Conservation (phyloP, 2,329 filamentous ascomycete species). For the Rutstroemia sp. region DNA sequence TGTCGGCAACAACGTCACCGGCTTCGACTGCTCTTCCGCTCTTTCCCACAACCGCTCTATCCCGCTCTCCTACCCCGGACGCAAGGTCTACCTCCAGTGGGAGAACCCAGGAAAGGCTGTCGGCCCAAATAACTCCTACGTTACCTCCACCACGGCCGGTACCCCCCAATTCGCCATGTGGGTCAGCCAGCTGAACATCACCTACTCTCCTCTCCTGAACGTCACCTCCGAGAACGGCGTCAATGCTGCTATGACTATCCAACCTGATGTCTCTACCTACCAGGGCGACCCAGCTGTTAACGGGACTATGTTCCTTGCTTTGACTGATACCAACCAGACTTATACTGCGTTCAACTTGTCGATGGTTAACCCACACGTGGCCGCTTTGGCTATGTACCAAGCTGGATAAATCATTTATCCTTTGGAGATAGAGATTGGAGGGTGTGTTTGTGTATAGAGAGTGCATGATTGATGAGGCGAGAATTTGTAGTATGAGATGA, state of each 20-base stretch:
- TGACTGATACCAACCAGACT: constrained; percentile 62
- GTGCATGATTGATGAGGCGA: too few species aligned
- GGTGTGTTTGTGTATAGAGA: too few species aligned
- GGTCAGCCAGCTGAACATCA: constrained; percentile 71
- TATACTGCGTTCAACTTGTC: constrained; percentile 72
- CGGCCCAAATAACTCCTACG: constrained; percentile 77
- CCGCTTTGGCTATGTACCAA: constrained; percentile 68
- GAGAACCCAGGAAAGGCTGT: constrained; percentile 60
- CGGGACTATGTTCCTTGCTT: constrained; percentile 69
- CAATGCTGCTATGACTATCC: constrained; percentile 46
- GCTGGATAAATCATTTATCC: constrained; percentile 49
- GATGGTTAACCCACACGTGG: constrained; percentile 68
- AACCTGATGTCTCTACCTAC: constrained; percentile 64
- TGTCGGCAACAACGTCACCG: constrained; percentile 45
- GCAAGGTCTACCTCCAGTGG: constrained; percentile 65
- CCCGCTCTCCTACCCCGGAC: constrained; percentile 68
- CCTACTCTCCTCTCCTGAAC: constrained; percentile 55
- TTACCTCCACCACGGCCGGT: constrained; percentile 55
- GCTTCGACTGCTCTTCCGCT: constrained; percentile 52
- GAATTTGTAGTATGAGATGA: too few species aligned
- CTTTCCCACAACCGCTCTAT: constrained; percentile 62
- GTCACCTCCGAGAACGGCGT: constrained; percentile 34
- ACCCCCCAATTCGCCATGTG: constrained; percentile 63
- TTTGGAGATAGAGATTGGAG: too few species aligned
- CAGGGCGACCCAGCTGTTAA: constrained; percentile 54